Percentiles rank a stretch among this genome's conserved stretches.
These are phyloP conservation scores for Solanum chaucha DNA, from an alignment of 257 asterid genomes.

Conservation along the genomic window DNA sequence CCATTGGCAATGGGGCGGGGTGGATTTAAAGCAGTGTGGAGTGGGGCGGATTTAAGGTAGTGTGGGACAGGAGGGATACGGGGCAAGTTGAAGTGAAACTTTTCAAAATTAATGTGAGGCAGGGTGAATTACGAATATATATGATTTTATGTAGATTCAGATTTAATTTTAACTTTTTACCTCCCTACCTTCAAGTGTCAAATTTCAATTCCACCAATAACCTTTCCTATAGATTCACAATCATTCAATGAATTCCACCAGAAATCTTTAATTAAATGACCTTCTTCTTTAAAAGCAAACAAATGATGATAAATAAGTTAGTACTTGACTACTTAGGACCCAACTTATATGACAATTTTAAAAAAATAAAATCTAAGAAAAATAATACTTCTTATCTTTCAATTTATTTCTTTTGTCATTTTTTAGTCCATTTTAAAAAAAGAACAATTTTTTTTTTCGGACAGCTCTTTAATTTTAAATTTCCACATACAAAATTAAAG, in stretches of 20 bases:
- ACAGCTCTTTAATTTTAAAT: too few species aligned
- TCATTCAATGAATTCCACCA: background rate
- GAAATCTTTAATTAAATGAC: background rate
- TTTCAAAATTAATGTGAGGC: too few species aligned
- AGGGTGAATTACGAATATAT: fast-evolving
- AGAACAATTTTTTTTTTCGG: too few species aligned
- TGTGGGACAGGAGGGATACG: too few species aligned
- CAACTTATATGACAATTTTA: background rate
- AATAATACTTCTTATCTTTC: too few species aligned
- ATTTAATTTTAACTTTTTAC: too few species aligned
- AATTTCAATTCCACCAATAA: background rate
- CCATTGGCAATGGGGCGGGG: background rate
- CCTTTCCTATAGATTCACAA: background rate
- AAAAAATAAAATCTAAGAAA: too few species aligned
- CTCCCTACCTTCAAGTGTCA: background rate
- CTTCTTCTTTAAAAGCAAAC: too few species aligned
- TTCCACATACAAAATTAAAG: too few species aligned
- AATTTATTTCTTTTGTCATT: background rate
- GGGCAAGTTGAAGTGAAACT: too few species aligned
- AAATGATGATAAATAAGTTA: background rate
- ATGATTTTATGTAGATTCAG: fast-evolving
- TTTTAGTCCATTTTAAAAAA: background rate
- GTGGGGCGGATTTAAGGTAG: fast-evolving
- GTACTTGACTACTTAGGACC: background rate
- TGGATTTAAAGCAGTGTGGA: too few species aligned